Base-by-base conservation (phyloP, 2,329 filamentous ascomycete species). In the Annulohypoxylon truncatum region DNA sequence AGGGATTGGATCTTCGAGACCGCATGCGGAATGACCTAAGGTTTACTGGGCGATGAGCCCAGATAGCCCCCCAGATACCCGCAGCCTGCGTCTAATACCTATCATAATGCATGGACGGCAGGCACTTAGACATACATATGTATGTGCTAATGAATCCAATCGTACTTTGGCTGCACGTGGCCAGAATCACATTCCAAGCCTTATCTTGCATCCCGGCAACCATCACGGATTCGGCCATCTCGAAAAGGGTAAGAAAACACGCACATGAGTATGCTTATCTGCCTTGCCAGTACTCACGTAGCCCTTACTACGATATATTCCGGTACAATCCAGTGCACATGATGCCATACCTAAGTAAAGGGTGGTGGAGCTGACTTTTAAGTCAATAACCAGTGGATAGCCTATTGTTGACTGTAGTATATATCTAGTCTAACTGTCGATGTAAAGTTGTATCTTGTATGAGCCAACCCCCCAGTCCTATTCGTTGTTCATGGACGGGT, bases 151-250 rank as follows among this genome's bases (percentile, higher is more conserved):
- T 62, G 35, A 62, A 66, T 62, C 38, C 40, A 52, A 68, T 57
- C 56, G 58, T 65, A 50, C 59, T 54, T 60, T 59, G 46, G 54
- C 33, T 58, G 69, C 69, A 68, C 67, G 69, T 71, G 69, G 69
- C 48, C 44, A 33, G 15, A 52, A 67, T 67, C 63, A 64, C 64
- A 71, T 70, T 71, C 67, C 69, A 67, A 61, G 64, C 60, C 61
- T 70, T 70, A 70, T 70, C 67, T 70, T 60, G 65, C 64, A 66
- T 65, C 52, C 59, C 56, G 44, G 64, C 59, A 61, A 60, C 62
- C 61, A 58, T 48, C 59, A 69, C 71, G 72, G 64, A 74, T 74
- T 66, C 72, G 72, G 73, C 64, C 62, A 61, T 46, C 57, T 69
- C 28, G 55, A 69, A 63, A 61, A 61, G 53, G 67, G 64, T 63